phyloP scores from a whole-genome alignment of 768 basidiomycete genomes.

The Tylopilus balloui region DNA sequence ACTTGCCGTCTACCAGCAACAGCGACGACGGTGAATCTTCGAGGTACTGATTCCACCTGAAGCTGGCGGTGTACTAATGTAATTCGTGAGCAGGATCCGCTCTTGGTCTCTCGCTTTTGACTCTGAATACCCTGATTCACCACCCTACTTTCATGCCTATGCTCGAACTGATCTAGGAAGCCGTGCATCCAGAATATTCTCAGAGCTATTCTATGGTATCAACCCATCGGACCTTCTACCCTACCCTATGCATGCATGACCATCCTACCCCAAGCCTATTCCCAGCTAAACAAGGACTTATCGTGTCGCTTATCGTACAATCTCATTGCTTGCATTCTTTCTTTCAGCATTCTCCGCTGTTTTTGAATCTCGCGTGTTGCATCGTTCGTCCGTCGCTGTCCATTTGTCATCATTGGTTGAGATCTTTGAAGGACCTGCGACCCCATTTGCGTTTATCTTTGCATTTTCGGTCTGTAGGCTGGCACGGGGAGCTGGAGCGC shows the following conservation, averaged over 20 bases:
- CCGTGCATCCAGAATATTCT: constrained; percentile 26
- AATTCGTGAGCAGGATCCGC: constrained; percentile 2
- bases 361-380: constrained; percentile 13
- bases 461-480: neutral
- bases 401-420: constrained; percentile 1
- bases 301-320: constrained; percentile 29
- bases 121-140: constrained; percentile 6
- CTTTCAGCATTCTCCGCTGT: constrained; percentile 12
- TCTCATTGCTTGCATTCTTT: constrained; percentile 27
- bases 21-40: constrained; percentile 45
- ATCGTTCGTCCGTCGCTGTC: constrained; percentile 10
- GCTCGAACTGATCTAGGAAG: constrained; percentile 24
- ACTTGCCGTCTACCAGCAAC: constrained; percentile 75
- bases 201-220: constrained; percentile 15
- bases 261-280: constrained; percentile 22
- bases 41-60: constrained; percentile 12
- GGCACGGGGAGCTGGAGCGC: neutral
- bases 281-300: constrained; percentile 22
- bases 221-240: constrained; percentile 19
- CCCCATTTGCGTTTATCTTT: constrained; percentile 5
- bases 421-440: constrained; percentile 1
- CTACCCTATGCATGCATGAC: constrained; percentile 23
- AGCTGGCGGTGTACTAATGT: constrained; percentile 5
- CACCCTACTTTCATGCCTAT: constrained; percentile 2
- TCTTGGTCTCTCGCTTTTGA: neutral